These are phyloP conservation scores for Phytophthora gonapodyides DNA, from an alignment of 352 stramenopile genomes.

Conservation along the genomic window DNA sequence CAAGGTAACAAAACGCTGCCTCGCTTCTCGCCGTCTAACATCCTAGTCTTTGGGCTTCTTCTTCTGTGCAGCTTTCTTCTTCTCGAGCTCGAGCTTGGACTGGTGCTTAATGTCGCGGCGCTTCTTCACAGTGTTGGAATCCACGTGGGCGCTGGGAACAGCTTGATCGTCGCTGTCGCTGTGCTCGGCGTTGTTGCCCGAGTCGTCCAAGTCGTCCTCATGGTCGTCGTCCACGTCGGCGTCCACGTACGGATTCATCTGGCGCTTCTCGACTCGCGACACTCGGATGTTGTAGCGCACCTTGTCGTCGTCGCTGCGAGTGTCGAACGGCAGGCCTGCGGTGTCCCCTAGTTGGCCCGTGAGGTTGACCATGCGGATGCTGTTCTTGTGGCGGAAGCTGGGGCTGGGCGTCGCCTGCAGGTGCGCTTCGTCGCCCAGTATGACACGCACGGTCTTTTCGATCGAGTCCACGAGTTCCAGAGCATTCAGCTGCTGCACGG, in stretches of 20 bases:
- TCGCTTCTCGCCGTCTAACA: conserved; percentile 13
- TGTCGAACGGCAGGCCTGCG: conserved; percentile 36
- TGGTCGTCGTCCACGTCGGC: conserved; percentile 28
- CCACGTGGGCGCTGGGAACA: neutral
- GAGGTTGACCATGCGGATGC: conserved; percentile 46
- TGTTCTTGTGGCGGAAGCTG: conserved; percentile 77
- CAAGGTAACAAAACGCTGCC: conserved; percentile 19
- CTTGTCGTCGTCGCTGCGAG: conserved; percentile 63
- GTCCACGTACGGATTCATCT: conserved; percentile 73
- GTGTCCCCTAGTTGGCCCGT: conserved; percentile 36
- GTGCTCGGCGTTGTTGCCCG: conserved; percentile 8
- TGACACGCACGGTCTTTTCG: conserved; percentile 77
- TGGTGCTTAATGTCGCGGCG: conserved; percentile 71
- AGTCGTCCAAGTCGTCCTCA: conserved; percentile 11
- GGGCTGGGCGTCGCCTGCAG: conserved; percentile 50
- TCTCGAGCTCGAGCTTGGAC: conserved; percentile 65
- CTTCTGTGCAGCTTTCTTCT: conserved; percentile 57
- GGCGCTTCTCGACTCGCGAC: conserved; percentile 44
- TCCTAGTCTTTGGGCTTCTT: conserved; percentile 46
- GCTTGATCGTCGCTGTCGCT: neutral
- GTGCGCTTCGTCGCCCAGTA: conserved; percentile 76
- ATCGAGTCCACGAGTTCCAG: conserved; percentile 69
- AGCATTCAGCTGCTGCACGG: conserved; percentile 52
- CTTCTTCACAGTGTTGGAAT: conserved; percentile 43
- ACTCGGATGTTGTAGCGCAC: conserved; percentile 80